Evolutionary conservation across 306 rosid species (phyloP).

Genomic region (Quercus dentata): DNA sequence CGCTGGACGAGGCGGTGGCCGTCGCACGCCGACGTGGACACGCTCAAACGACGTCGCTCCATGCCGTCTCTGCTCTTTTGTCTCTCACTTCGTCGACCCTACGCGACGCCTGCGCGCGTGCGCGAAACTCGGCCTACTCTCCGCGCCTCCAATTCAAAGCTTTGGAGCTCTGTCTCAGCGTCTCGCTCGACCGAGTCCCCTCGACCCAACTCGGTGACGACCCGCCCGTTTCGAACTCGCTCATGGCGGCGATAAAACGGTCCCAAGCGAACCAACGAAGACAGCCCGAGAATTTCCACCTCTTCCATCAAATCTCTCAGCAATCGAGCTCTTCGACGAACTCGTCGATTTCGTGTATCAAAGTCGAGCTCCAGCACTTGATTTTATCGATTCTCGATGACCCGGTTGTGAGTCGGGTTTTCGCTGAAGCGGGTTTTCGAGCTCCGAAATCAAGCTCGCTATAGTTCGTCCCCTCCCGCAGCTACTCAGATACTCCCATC

Average conservation of each 20-base stretch:
- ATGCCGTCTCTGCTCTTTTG: constrained; percentile 80
- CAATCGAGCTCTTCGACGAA: constrained; percentile 23
- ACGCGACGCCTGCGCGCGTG: constrained; percentile 83
- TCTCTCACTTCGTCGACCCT: constrained; percentile 62
- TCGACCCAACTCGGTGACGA: constrained; percentile 54
- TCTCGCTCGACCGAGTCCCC: constrained; percentile 78
- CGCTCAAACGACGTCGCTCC: constrained; percentile 89
- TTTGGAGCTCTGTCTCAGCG: constrained; percentile 77
- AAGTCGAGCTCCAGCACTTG: constrained; percentile 88
- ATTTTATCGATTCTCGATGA: constrained; percentile 82
- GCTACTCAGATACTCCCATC: constrained; percentile 42
- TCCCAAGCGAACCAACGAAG: constrained; percentile 95
- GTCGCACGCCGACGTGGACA: constrained; percentile 93
- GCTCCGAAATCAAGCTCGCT: constrained; percentile 87
- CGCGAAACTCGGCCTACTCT: constrained; percentile 75
- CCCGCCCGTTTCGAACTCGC: constrained; percentile 93
- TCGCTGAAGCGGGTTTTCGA: constrained; percentile 96
- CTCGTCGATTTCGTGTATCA: constrained; percentile 62
- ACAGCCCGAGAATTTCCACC: constrained; percentile 80
- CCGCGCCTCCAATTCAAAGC: constrained; percentile 92
- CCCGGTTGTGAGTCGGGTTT: constrained; percentile 93
- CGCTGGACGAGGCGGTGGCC: constrained; percentile 84
- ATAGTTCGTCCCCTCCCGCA: constrained; percentile 73
- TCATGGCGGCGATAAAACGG: constrained; percentile 96
- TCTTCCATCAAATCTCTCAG: constrained; percentile 55